These are phyloP conservation scores for Quambalaria eucalypti DNA, from an alignment of 1,284 basidiomycete species.

Conservation along the genomic window DNA sequence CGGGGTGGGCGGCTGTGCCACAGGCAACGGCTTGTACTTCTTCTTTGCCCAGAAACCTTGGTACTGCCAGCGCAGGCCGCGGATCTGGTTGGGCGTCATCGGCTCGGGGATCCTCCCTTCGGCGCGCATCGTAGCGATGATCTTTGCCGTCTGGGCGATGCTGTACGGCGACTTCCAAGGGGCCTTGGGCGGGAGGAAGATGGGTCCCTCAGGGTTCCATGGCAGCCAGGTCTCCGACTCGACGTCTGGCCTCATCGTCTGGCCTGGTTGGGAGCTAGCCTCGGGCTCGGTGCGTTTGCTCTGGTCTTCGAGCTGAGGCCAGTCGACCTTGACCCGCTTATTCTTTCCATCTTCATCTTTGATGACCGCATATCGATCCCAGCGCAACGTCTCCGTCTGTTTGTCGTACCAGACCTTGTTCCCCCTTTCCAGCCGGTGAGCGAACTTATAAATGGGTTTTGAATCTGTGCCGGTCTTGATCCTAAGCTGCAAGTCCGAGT, in stretches of 20 bases:
- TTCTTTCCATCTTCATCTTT: constrained; percentile 21
- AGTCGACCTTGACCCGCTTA: constrained; percentile 35
- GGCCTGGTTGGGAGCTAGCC: background rate
- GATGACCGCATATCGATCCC: constrained; percentile 42
- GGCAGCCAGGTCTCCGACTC: constrained; percentile 38
- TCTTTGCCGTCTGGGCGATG: constrained; percentile 17
- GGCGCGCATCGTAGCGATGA: too few relatives aligned
- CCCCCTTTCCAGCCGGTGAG: too few relatives aligned
- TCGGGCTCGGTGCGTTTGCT: background rate
- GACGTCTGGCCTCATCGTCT: constrained; percentile 18
- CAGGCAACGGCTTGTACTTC: constrained; percentile 26
- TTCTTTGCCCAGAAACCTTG: constrained; percentile 5
- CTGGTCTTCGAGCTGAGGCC: constrained; percentile 20
- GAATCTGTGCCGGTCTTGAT: constrained; percentile 25
- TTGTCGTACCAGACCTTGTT: constrained; percentile 28
- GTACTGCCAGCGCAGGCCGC: too few relatives aligned
- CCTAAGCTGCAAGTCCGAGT: constrained; percentile 45
- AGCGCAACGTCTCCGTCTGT: constrained; percentile 28
- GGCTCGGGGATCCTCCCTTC: too few relatives aligned
- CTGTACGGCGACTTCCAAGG: constrained; percentile 21
- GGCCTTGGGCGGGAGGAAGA: constrained; percentile 20
- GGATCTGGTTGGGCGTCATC: too few relatives aligned
- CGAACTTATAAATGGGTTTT: too few relatives aligned
- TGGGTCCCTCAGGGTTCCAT: constrained; percentile 41
- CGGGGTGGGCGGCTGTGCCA: constrained; percentile 36